Conservation (phyloP, 2,329 filamentous ascomycete genomes). For the Coniella lustricola region DNA sequence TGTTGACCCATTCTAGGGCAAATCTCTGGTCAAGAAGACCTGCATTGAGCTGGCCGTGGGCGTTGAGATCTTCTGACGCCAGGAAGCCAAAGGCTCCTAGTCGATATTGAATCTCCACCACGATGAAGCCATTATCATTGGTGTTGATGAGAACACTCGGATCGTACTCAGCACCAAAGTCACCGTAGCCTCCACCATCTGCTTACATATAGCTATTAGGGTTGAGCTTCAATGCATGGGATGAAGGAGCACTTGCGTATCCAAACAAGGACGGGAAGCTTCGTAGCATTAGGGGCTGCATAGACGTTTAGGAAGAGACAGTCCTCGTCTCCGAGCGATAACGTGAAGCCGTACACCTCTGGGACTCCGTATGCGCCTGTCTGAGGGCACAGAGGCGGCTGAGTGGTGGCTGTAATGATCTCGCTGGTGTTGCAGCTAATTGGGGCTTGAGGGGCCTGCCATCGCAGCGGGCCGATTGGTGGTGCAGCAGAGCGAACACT, state of each 20-base stretch:
- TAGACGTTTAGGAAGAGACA: slow-evolving; percentile 44
- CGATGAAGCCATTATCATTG: slow-evolving; percentile 33
- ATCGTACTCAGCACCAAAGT: slow-evolving; percentile 1
- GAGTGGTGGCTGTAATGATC: slow-evolving; percentile 20
- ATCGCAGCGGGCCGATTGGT: slow-evolving; percentile 21
- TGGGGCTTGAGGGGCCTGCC: slow-evolving; percentile 23
- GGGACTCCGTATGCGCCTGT: slow-evolving; percentile 23
- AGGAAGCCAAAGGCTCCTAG: slow-evolving; percentile 41
- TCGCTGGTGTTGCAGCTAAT: slow-evolving; percentile 12
- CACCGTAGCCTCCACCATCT: slow-evolving; percentile 16
- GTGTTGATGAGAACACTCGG: slow-evolving; percentile 8
- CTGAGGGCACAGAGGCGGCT: slow-evolving; percentile 24
- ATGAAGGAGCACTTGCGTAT: slow-evolving; percentile 25
- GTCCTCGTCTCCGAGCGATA: slow-evolving; percentile 30
- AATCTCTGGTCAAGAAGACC: slow-evolving; percentile 28
- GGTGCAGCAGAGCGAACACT: slow-evolving; percentile 25
- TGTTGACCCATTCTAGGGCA: slow-evolving; percentile 46
- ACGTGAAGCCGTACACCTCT: slow-evolving; percentile 22
- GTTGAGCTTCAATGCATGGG: background rate
- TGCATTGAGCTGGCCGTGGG: slow-evolving; percentile 27
- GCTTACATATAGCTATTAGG: background rate
- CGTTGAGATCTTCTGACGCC: slow-evolving; percentile 23
- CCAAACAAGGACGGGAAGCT: slow-evolving; percentile 38
- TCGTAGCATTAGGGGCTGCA: slow-evolving; percentile 36
- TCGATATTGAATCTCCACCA: slow-evolving; percentile 42